Base-by-base conservation (phyloP, 495 filamentous ascomycete genomes). In the Aspergillus nanangensis region DNA sequence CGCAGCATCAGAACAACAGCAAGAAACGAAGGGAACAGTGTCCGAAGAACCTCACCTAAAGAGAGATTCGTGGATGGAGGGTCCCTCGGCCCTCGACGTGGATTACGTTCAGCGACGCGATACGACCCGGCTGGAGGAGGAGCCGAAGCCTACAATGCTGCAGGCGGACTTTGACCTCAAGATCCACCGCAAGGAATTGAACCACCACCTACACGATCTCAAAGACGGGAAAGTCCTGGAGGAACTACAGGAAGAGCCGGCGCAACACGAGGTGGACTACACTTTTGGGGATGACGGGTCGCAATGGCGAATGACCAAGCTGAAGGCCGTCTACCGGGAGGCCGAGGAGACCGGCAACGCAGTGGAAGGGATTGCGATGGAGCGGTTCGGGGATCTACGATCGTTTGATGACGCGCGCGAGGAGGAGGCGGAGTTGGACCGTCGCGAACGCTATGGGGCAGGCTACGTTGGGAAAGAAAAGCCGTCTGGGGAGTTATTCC, bases 1-100 rank as follows among this genome's bases (percentile, higher is more conserved):
- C 32, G 57, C n/a, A n/a, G n/a, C n/a, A n/a, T n/a, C n/a, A n/a
- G n/a, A n/a, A n/a, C n/a, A n/a, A n/a, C n/a, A 60, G 1, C 56
- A 52, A 15, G 57, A 33, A 3, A 50, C 60, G 39, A 63, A 52
- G 40, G 51, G 57, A 8, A 46, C 57, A 15, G 54, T 55, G 5
- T 66, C 71, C 19, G 58, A 78, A 33, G 68, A 71, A 19, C 60
- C 62, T 32, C 47, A 57, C 3, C 47, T 79, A 17, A 73, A 81
- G 52, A 76, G 93, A 45, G 94, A 96, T 66, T 79, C 86, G 4
- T 98, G 93, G 93, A 98, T 98, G 94, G 80, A 91, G 52, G 83
- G 82, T 2, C 91, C 93, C 0, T 86, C 85, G 5, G 81, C 80
- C 0, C 61, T 90, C 14, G 88, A 91, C 39, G 74, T 96, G 44